Evolutionary conservation across 768 basidiomycete genomes (phyloP).

Genomic region (Tricholoma sp.): DNA sequence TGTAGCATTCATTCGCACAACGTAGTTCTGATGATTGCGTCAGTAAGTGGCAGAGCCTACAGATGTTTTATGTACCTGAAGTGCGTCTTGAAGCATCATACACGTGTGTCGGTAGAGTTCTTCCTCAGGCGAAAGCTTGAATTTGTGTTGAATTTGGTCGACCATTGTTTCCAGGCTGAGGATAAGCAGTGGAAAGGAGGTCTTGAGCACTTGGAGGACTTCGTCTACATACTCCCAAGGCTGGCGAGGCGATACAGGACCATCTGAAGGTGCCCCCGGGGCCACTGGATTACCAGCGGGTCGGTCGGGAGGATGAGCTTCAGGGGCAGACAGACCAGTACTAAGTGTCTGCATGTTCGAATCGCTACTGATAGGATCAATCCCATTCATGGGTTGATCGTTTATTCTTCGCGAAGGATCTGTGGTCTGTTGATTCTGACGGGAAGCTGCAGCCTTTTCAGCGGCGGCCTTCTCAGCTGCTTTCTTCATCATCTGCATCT

Average conservation of each 20-base stretch:
- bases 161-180: constrained; percentile 96
- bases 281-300: constrained; percentile 8
- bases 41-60: background rate
- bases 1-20: constrained; percentile 54
- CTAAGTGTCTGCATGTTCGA: constrained; percentile 14
- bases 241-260: constrained; percentile 44
- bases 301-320: constrained; percentile 11
- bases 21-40: constrained; percentile 48
- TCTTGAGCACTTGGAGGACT: constrained; percentile 89
- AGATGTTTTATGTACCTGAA: constrained; percentile 51
- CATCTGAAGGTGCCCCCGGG: constrained; percentile 13
- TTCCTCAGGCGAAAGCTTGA: constrained; percentile 87
- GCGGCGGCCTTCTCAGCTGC: constrained; percentile 35
- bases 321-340: constrained; percentile 10
- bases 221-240: constrained; percentile 93
- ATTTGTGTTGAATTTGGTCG: constrained; percentile 86
- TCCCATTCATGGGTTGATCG: constrained; percentile 21
- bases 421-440: constrained; percentile 18
- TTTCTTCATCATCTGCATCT: constrained; percentile 37
- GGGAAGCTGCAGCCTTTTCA: constrained; percentile 26
- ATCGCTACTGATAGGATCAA: constrained; percentile 19
- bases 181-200: constrained; percentile 90
- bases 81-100: constrained; percentile 82
- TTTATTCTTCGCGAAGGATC: constrained; percentile 28
- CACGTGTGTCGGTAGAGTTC: constrained; percentile 90